phyloP scores from a whole-genome alignment of 2,329 filamentous ascomycete species.

The Lecanoromycetidae sp. region DNA sequence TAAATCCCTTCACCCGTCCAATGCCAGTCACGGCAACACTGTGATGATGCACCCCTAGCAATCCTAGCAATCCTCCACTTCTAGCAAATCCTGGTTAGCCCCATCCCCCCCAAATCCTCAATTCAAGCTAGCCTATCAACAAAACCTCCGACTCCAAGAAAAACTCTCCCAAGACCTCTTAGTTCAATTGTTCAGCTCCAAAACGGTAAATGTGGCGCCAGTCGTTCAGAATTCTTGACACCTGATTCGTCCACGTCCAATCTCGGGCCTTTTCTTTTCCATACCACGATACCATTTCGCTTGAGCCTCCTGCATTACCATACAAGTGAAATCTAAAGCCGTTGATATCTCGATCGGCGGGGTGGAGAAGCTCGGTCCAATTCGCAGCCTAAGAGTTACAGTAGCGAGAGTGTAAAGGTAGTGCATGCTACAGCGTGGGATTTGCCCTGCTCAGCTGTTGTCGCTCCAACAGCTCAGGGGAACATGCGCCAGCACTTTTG shows the following conservation, averaged over 20 bases:
- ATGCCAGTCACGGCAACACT: too few species aligned
- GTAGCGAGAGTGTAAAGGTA: too few species aligned
- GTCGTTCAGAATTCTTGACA: constrained; percentile 4
- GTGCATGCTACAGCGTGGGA: background rate
- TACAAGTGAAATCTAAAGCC: constrained; percentile 2
- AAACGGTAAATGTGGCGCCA: constrained; percentile 11
- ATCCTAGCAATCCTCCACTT: too few species aligned
- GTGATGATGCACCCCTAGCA: too few species aligned
- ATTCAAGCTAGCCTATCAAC: constrained; percentile 3
- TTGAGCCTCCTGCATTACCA: constrained; percentile 4
- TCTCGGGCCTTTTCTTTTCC: constrained; percentile 1
- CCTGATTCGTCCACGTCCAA: constrained; percentile 8
- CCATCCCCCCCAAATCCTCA: background rate
- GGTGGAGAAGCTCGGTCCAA: constrained; percentile 7
- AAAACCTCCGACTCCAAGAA: constrained; percentile 9
- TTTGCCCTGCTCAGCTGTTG: constrained; percentile 1
- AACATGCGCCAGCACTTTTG: background rate
- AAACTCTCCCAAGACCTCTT: background rate
- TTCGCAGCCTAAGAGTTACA: too few species aligned
- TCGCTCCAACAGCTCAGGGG: too few species aligned
- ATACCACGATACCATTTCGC: constrained; percentile 3
- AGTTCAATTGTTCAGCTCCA: constrained; percentile 7
- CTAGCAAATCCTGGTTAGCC: too few species aligned
- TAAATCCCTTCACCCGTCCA: too few species aligned
- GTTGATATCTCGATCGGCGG: constrained; percentile 3